These are phyloP conservation scores for Trichosporon coremiiforme DNA, from an alignment of 1,284 basidiomycete species.

Conservation along the genomic window DNA sequence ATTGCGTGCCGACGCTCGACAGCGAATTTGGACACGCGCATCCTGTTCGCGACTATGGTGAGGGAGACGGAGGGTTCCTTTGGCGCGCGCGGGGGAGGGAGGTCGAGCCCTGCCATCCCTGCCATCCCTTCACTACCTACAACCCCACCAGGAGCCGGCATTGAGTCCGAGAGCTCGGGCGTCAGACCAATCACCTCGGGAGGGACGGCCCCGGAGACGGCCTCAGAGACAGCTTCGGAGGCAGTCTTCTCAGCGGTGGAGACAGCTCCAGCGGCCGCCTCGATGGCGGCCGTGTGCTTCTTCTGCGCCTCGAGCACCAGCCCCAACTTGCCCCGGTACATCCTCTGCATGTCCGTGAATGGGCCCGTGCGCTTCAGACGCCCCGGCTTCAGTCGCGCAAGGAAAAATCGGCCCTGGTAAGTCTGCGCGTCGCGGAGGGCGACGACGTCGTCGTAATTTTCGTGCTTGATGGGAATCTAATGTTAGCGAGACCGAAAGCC, in stretches of 20 bases:
- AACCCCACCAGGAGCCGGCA: no score
- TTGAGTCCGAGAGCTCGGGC: background rate
- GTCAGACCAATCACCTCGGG: background rate
- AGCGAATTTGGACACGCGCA: constrained; percentile 32
- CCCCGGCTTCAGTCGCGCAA: background rate
- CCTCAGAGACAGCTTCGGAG: no score
- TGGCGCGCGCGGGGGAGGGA: background rate
- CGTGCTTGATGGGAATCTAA: background rate
- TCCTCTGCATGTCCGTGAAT: constrained; percentile 5
- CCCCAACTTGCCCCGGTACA: background rate
- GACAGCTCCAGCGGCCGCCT: no score
- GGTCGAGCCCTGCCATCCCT: background rate
- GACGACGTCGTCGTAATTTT: background rate
- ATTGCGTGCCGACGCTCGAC: constrained; percentile 33
- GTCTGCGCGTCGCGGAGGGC: background rate
- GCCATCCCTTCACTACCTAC: no score
- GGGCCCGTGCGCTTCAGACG: background rate
- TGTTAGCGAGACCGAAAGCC: background rate
- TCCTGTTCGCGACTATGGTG: constrained; percentile 18
- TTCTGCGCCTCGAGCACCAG: background rate
- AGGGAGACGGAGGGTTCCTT: background rate
- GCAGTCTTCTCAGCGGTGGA: no score
- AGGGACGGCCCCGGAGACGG: no score
- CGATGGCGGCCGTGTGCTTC: background rate
- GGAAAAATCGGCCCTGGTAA: background rate